Evolutionary conservation across 1,139 yeast genomes (phyloP).

Genomic region (Meyerozyma elateridarum): DNA sequence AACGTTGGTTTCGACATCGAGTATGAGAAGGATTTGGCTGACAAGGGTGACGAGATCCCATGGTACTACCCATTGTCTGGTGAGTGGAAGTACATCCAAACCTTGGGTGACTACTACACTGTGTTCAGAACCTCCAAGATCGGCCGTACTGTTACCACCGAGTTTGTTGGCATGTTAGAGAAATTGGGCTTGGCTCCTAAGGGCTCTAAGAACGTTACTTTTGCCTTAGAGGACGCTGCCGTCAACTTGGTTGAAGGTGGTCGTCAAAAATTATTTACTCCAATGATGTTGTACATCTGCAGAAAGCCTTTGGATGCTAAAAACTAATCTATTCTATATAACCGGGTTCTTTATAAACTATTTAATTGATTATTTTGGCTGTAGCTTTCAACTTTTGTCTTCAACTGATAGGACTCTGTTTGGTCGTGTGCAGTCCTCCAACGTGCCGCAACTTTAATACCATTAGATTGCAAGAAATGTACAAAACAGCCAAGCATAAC

Average conservation of each 20-base stretch:
- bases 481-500: too few relatives aligned
- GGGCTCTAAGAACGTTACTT: conserved; percentile 87
- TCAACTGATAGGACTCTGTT: too few relatives aligned
- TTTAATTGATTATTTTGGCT: too few relatives aligned
- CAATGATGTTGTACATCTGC: conserved; percentile 90
- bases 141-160: conserved; percentile 85
- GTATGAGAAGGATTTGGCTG: conserved; percentile 79
- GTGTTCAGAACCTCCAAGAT: conserved; percentile 82
- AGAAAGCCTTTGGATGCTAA: conserved; percentile 57
- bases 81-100: conserved; percentile 83
- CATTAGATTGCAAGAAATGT: too few relatives aligned
- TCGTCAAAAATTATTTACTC: conserved; percentile 80
- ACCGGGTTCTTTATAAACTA: too few relatives aligned
- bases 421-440: not conserved
- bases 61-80: conserved; percentile 98
- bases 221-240: conserved; percentile 95
- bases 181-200: conserved; percentile 84
- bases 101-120: conserved; percentile 72
- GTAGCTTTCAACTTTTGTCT: too few relatives aligned
- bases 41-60: conserved; percentile 76
- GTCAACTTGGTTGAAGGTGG: conserved; percentile 94
- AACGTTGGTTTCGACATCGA: conserved; percentile 84
- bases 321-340: conserved; percentile 6
- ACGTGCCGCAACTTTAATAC: not conserved
- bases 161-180: conserved; percentile 76